Conservation (phyloP, 2,329 filamentous ascomycete species). For the Colletotrichum echinochloae region DNA sequence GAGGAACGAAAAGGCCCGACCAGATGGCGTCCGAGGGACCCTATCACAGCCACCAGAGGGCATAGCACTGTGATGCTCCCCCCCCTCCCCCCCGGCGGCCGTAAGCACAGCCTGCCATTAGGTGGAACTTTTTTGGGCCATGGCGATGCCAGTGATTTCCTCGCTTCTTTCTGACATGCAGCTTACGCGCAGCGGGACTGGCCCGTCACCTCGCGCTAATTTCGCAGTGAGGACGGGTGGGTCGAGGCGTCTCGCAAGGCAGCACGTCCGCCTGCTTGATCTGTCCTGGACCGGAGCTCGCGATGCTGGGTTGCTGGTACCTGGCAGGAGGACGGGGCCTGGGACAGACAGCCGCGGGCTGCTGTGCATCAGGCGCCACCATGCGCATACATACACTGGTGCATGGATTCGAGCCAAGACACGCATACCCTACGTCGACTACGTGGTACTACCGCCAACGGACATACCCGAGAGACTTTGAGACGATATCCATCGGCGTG, state of each 20-base stretch:
- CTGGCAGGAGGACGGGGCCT: constrained; percentile 6
- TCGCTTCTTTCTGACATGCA: constrained; percentile 36
- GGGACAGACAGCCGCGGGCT: neutral
- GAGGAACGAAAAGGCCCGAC: neutral
- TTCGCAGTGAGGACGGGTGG: constrained; percentile 14
- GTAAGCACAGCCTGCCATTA: constrained; percentile 39
- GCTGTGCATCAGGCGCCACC: constrained; percentile 14
- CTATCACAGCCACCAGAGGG: constrained; percentile 10
- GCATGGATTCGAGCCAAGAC: neutral
- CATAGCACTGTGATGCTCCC: constrained; percentile 3
- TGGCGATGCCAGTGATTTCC: constrained; percentile 18
- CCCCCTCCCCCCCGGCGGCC: constrained; percentile 4
- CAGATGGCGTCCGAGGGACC: neutral
- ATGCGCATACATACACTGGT: constrained; percentile 1
- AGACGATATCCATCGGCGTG: neutral
- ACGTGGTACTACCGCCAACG: constrained; percentile 14
- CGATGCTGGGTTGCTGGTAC: constrained; percentile 11
- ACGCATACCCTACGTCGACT: neutral
- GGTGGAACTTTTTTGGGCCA: constrained; percentile 28
- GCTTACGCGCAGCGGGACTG: constrained; percentile 29
- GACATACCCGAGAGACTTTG: constrained; percentile 26
- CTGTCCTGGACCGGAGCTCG: constrained; percentile 22
- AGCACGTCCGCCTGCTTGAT: neutral
- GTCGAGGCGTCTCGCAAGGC: constrained; percentile 35
- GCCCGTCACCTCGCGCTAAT: constrained; percentile 6